Percentiles rank a stretch among this genome's conserved stretches.
Evolutionary conservation across 2,329 filamentous ascomycete species (phyloP).

Genomic region (Capronia americana): DNA sequence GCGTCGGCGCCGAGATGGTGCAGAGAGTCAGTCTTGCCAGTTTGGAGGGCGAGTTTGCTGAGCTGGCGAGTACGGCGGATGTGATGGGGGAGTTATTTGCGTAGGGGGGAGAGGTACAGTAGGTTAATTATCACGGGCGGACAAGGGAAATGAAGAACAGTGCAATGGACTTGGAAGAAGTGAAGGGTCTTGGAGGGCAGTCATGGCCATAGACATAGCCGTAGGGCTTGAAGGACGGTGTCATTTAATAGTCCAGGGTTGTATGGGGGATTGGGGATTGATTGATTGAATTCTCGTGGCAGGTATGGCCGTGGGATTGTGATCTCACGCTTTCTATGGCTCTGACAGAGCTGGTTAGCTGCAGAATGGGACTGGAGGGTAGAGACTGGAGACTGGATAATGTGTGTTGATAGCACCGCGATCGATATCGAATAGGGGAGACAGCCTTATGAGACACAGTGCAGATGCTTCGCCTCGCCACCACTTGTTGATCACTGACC

Average conservation of each 20-base stretch:
- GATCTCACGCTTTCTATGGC: not conserved
- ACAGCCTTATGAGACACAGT: not conserved
- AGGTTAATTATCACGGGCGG: not conserved
- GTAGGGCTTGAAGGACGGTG: not conserved
- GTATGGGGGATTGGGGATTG: not conserved
- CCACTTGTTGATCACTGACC: too few relatives aligned
- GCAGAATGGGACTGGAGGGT: not conserved
- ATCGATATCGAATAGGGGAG: not conserved
- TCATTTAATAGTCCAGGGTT: not conserved
- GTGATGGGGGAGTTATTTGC: constrained; percentile 43
- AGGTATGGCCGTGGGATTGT: not conserved
- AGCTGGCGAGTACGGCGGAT: constrained; percentile 48
- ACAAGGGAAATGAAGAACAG: not conserved
- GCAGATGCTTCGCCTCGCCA: not conserved
- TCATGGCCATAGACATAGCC: not conserved
- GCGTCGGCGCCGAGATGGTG: constrained; percentile 54
- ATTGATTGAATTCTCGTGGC: not conserved
- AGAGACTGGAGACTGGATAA: not conserved
- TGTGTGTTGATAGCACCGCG: not conserved
- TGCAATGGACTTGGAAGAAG: not conserved
- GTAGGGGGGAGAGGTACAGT: not conserved
- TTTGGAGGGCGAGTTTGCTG: constrained; percentile 55
- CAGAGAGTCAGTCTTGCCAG: constrained; percentile 55
- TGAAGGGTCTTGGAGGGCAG: not conserved
- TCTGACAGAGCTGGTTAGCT: not conserved